These are phyloP conservation scores for Ehretia macrophylla DNA, from an alignment of 257 asterid genomes.

Conservation along the genomic window DNA sequence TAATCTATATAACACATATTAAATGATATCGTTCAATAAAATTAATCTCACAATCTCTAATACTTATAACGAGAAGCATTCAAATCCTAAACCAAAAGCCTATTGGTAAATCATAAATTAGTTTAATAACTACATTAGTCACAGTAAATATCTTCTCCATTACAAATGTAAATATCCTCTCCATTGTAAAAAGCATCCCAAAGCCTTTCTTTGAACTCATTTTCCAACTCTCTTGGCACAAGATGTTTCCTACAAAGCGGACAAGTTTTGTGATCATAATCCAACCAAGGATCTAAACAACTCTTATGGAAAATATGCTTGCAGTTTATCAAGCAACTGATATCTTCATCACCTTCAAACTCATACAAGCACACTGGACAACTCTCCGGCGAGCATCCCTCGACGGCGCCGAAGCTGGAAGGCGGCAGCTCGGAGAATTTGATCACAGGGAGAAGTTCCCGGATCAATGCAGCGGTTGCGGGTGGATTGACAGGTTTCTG, in stretches of 20 bases:
- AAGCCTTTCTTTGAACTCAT: conserved; percentile 6
- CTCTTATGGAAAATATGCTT: conserved; percentile 17
- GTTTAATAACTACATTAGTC: too few species aligned
- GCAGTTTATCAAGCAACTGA: conserved; percentile 17
- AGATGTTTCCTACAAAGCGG: conserved; percentile 12
- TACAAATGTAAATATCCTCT: background rate
- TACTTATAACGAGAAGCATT: too few species aligned
- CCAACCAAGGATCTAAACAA: conserved; percentile 26
- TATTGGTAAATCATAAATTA: too few species aligned
- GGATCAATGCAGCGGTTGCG: conserved; percentile 1
- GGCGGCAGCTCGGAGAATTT: background rate
- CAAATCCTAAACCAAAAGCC: too few species aligned
- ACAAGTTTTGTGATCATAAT: conserved; percentile 18
- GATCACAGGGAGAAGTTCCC: conserved; percentile 10
- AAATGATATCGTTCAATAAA: too few species aligned
- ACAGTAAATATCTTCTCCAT: too few species aligned
- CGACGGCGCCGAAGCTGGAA: background rate
- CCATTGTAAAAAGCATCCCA: conserved; percentile 9
- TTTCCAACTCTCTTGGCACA: conserved; percentile 10
- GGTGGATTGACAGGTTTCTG: background rate
- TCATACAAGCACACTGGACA: conserved; percentile 23
- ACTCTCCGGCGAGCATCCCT: conserved; percentile 7
- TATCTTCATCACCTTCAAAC: conserved; percentile 11
- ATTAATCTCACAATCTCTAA: too few species aligned
- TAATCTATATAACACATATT: too few species aligned